Conservation (phyloP, 1,284 basidiomycete genomes). For the Exobasidium cylindrosporum region DNA sequence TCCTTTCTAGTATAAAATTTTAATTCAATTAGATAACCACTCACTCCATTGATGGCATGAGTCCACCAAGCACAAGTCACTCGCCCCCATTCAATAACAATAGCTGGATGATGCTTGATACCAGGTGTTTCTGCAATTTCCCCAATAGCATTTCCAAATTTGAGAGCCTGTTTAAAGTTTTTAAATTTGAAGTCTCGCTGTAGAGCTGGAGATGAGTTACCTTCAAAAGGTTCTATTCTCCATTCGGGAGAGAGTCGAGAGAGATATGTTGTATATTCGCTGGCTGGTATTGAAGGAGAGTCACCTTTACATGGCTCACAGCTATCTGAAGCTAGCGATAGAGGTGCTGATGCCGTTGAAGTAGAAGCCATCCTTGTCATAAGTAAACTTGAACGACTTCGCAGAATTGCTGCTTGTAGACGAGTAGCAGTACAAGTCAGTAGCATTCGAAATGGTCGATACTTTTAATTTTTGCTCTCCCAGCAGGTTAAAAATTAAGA, state of each 20-base stretch:
- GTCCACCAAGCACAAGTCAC: constrained; percentile 54
- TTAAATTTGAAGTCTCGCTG: constrained; percentile 45
- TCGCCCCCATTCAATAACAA: constrained; percentile 50
- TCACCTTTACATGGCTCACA: not conserved
- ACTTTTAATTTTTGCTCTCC: too few species aligned
- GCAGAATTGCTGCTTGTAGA: too few species aligned
- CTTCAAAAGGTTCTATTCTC: not conserved
- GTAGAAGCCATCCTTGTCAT: not conserved
- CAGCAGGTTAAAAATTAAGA: too few species aligned
- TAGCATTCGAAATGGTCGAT: too few species aligned
- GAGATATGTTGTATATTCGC: not conserved
- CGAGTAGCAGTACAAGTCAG: too few species aligned
- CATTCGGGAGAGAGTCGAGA: not conserved
- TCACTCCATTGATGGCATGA: constrained; percentile 47
- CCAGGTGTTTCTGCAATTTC: constrained; percentile 28
- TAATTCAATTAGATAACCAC: constrained; percentile 18
- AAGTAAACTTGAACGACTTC: too few species aligned
- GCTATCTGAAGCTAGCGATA: too few species aligned
- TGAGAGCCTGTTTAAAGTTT: constrained; percentile 36
- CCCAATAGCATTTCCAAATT: constrained; percentile 36
- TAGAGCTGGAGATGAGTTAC: constrained; percentile 23
- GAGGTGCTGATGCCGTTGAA: not conserved
- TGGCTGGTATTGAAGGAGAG: not conserved
- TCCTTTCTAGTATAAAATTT: not conserved
- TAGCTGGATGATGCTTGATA: constrained; percentile 47